Percentiles rank a stretch among this genome's conserved stretches.
phyloP scores from a whole-genome alignment of 2,329 filamentous ascomycete genomes.

The Ophiostoma himal-ulmi region DNA sequence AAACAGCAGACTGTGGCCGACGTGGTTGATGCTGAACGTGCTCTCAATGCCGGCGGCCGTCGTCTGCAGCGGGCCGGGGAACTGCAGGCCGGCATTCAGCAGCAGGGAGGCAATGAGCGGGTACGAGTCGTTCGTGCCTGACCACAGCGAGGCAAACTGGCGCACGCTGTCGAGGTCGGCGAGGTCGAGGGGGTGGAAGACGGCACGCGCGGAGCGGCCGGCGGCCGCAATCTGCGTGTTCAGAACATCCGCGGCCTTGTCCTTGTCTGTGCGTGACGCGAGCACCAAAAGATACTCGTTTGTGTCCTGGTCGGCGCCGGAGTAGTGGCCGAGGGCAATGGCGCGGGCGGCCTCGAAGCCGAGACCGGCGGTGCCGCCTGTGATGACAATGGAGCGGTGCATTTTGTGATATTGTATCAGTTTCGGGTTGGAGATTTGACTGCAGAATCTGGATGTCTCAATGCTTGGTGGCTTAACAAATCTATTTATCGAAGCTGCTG shows the following conservation, averaged over 20 bases:
- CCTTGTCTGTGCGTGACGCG: conserved; percentile 13
- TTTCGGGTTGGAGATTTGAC: too few species aligned
- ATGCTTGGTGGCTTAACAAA: not conserved
- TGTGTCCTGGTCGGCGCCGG: conserved; percentile 11
- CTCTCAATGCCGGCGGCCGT: conserved; percentile 37
- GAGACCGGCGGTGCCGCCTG: conserved; percentile 19
- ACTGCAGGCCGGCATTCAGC: conserved; percentile 19
- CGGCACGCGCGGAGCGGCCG: not conserved
- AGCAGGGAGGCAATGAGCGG: conserved; percentile 16
- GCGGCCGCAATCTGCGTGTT: not conserved
- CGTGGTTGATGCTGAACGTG: conserved; percentile 46
- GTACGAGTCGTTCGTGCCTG: not conserved
- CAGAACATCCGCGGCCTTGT: conserved; percentile 14
- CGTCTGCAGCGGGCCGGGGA: conserved; percentile 14
- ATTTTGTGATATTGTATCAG: not conserved
- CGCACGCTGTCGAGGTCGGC: conserved; percentile 18
- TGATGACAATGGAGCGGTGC: conserved; percentile 20
- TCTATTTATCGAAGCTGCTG: not conserved
- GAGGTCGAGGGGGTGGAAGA: conserved; percentile 18
- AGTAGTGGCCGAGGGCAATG: conserved; percentile 17
- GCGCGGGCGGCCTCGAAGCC: conserved; percentile 19
- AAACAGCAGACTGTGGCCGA: conserved; percentile 40
- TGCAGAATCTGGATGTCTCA: too few species aligned
- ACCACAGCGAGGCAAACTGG: conserved; percentile 14
- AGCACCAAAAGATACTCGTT: conserved; percentile 15